Evolutionary conservation across 1,139 yeast genomes (phyloP).

Genomic region (Dujonia santamariae): DNA sequence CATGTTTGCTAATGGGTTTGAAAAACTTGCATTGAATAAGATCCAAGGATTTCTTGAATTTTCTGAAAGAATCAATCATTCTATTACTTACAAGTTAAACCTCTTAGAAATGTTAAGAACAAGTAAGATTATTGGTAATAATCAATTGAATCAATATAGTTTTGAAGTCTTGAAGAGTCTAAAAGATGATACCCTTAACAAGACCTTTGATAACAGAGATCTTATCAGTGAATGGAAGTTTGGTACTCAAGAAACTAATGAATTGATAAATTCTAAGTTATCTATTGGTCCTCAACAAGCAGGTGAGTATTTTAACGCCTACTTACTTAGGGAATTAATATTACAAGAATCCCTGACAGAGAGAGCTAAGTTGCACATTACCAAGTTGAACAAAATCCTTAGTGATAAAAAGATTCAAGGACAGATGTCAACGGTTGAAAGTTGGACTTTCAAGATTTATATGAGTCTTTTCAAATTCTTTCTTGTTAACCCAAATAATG

Average conservation of each 20-base stretch:
- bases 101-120: constrained; percentile 33
- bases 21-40: constrained; percentile 55
- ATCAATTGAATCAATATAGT: constrained; percentile 9
- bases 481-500: constrained; percentile 19
- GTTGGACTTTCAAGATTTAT: constrained; percentile 23
- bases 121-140: constrained; percentile 33
- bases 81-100: constrained; percentile 34
- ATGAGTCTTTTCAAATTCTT: constrained; percentile 23
- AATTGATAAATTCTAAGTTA: constrained; percentile 12
- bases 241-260: constrained; percentile 25
- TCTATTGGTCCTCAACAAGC: constrained; percentile 12
- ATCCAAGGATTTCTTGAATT: constrained; percentile 59
- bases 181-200: constrained; percentile 1
- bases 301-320: constrained; percentile 18
- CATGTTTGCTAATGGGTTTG: constrained; percentile 49
- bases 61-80: constrained; percentile 36
- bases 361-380: constrained; percentile 16
- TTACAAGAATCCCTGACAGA: constrained; percentile 15
- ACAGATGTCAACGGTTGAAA: constrained; percentile 18
- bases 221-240: constrained; percentile 44
- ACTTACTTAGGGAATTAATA: constrained; percentile 25
- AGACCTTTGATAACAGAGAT: constrained; percentile 48
- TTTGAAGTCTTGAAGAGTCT: constrained; percentile 7
- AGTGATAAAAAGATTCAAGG: constrained; percentile 16
- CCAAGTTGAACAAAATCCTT: constrained; percentile 23